Percentiles rank a stretch among this genome's conserved stretches.
phyloP scores from a whole-genome alignment of 257 asterid genomes.

The Misopates orontium region DNA sequence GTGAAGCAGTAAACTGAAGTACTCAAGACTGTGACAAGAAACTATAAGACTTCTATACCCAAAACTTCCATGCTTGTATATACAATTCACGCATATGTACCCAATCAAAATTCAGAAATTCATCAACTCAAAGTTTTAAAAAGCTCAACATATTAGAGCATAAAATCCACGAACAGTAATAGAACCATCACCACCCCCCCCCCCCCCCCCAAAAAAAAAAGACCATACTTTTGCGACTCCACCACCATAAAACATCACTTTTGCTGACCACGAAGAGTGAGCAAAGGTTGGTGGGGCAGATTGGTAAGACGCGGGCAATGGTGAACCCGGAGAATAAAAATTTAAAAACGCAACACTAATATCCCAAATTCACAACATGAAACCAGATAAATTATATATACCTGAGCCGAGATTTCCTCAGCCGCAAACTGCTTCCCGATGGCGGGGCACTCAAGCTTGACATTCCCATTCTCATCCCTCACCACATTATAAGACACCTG shows the following conservation, averaged over 20 bases:
- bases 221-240: neutral
- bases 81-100: too few relatives aligned
- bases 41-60: too few relatives aligned
- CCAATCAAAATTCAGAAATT: neutral
- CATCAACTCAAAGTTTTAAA: neutral
- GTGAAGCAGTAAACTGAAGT: too few relatives aligned
- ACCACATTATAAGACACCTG: conserved; percentile 69
- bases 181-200: neutral
- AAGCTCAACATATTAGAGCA: neutral
- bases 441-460: conserved; percentile 77
- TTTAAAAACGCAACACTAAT: neutral
- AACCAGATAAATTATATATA: neutral
- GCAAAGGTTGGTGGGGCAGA: too few relatives aligned
- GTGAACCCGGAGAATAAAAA: neutral
- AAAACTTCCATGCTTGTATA: too few relatives aligned
- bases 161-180: neutral
- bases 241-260: too few relatives aligned
- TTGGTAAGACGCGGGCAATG: too few relatives aligned
- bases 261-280: too few relatives aligned
- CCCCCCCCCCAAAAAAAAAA: too few relatives aligned
- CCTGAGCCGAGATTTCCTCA: conserved; percentile 91
- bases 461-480: conserved; percentile 79
- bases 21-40: too few relatives aligned
- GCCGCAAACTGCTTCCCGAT: conserved; percentile 73
- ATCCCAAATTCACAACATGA: neutral